phyloP scores from a whole-genome alignment of 169 alveolate species.

The Plasmodium reichenowi region DNA sequence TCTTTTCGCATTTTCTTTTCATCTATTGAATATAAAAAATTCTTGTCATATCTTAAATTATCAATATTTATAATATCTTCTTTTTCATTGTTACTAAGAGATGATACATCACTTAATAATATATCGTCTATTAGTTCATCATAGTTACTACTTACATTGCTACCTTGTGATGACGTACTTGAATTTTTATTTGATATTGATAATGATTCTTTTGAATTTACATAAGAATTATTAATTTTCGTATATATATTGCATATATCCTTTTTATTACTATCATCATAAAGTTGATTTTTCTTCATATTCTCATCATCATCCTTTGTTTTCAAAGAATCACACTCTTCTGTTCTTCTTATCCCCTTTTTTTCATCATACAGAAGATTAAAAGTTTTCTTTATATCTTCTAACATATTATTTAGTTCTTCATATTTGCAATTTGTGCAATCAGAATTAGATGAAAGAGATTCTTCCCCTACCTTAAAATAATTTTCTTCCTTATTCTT shows the following conservation, averaged over 20 bases:
- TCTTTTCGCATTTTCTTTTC: background rate
- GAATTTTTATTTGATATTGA: conserved; percentile 2
- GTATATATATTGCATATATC: no score
- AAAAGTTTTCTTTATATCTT: conserved; percentile 37
- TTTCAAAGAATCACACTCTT: background rate
- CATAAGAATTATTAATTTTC: no score
- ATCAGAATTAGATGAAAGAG: background rate
- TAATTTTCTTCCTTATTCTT: no score
- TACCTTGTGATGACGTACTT: conserved; percentile 11
- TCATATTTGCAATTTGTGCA: background rate
- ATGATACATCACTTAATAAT: conserved; percentile 24
- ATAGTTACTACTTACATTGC: background rate
- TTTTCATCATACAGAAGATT: conserved; percentile 1
- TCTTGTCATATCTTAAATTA: background rate
- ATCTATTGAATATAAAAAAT: background rate
- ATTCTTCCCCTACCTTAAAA: no score
- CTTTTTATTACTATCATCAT: no score
- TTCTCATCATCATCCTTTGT: background rate
- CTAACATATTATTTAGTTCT: conserved; percentile 19
- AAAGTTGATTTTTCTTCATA: background rate
- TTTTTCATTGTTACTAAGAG: conserved; percentile 4
- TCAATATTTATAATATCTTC: background rate
- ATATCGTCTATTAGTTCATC: conserved; percentile 30
- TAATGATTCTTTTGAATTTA: background rate
- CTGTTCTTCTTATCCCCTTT: background rate